Evolutionary conservation across 2,329 filamentous ascomycete genomes (phyloP), one percentile per base, ranked within the genome.

Genomic region (Xylaria sp.): DNA sequence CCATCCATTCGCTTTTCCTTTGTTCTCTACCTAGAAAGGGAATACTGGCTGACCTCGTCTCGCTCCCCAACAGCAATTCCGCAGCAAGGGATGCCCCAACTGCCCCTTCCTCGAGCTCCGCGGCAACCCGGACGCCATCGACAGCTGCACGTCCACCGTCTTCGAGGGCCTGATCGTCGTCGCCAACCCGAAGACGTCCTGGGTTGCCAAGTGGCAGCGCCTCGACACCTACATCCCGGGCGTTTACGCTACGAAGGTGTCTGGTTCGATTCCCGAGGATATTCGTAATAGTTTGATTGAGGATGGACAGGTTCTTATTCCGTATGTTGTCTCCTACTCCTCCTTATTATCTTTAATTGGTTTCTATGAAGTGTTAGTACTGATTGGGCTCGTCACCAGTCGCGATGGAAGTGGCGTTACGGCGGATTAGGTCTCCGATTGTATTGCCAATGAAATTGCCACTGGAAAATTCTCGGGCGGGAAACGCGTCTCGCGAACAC

Each of bases 151-250:
- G 18, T 96, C 91, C 11, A 90, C 93, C 71, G 92, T 97, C 66
- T 99, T 94, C 73, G 94, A 99, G 75, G 94, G 94, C 52, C 78
- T 97, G 65, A 91, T 97, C 73, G 86, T 90, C 47, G 82, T 97
- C 44, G 85, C 88, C 52, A 88, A 97, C 72, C 92, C 92, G n/a
- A 78, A 78, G 49, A 84, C 81, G 67, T 95, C 90, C 70, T 99
- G 94, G 94, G 91, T 97, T 53, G 92, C 93, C n/a, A 90, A 91
- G 72, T 97, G 92, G 89, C 92, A 97, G 80, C 85, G 94, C 7
- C 78, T 99, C 61, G 91, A 97, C 73, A 85, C 85, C 58, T 97
- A 96, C 74, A 88, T 94, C 55, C 84, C 86, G 13, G 94, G 94
- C 57, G 87, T 95, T 59, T 99, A 99, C 77, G 94, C 94, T 16